phyloP scores from a whole-genome alignment of 495 filamentous ascomycete genomes.

The Xylaria nigripes region DNA sequence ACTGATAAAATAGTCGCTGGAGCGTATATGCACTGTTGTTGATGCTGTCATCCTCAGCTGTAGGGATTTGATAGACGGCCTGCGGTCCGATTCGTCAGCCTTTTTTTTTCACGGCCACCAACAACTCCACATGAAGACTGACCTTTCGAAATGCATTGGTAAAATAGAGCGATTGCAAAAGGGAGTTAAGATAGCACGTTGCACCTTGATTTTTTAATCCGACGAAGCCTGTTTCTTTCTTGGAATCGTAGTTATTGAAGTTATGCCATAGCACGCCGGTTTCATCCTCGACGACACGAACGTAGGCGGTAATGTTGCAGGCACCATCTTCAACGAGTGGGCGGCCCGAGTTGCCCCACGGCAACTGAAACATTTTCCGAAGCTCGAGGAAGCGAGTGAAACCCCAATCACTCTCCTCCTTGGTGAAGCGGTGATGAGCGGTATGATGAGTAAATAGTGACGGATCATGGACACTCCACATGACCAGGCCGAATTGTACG shows the following conservation, averaged over 20 bases:
- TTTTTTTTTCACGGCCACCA: background rate
- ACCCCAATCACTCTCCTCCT: constrained; percentile 97
- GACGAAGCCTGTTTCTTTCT: constrained; percentile 96
- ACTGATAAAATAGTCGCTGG: constrained; percentile 86
- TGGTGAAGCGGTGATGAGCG: constrained; percentile 84
- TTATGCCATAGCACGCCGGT: constrained; percentile 99
- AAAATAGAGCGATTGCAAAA: constrained; percentile 93
- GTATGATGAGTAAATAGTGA: constrained; percentile 59
- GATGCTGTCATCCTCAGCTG: constrained; percentile 67
- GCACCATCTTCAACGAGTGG: constrained; percentile 84
- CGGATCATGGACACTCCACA: constrained; percentile 90
- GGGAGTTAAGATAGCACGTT: constrained; percentile 96
- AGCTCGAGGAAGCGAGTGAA: constrained; percentile 90
- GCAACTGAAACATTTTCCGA: constrained; percentile 64
- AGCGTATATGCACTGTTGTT: constrained; percentile 88
- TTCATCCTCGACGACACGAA: constrained; percentile 90
- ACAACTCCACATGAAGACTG: constrained; percentile 7
- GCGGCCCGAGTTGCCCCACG: constrained; percentile 53
- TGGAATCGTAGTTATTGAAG: constrained; percentile 97
- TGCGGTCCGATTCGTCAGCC: constrained; percentile 27
- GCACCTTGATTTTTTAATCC: constrained; percentile 96
- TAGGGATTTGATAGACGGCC: constrained; percentile 96
- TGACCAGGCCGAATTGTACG: constrained; percentile 86
- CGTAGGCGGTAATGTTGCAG: constrained; percentile 84
- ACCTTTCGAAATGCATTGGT: constrained; percentile 96